A percentile compares a stretch with the other conserved stretches of the same genome.
Evolutionary conservation across 163 green algal genomes (phyloP).

Genomic region (Coccomyxa subellipsoidea): DNA sequence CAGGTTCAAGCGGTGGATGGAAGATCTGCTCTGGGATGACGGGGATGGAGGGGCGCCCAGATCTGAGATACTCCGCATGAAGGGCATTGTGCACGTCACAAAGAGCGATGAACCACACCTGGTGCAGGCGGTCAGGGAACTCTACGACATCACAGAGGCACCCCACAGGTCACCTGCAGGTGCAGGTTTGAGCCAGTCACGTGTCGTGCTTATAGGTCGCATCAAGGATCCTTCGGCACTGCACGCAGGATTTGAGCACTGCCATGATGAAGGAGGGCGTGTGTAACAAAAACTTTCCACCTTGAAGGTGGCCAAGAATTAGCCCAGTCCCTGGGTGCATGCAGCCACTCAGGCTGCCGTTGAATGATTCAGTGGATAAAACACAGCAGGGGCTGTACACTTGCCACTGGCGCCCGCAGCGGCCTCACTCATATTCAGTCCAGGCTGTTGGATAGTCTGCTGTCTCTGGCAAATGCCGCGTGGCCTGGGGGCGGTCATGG

Average conservation of each 20-base stretch:
- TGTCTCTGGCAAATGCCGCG: too few species aligned
- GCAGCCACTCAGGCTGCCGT: too few species aligned
- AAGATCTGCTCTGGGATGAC: conserved; percentile 81
- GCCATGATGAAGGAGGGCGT: not conserved
- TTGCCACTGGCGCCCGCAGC: too few species aligned
- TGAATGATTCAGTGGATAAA: too few species aligned
- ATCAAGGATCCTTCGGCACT: not conserved
- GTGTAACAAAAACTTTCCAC: too few species aligned
- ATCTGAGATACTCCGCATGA: conserved; percentile 79
- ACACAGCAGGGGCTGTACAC: too few species aligned
- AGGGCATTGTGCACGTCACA: conserved; percentile 65
- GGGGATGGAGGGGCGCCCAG: conserved; percentile 60
- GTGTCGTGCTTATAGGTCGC: not conserved
- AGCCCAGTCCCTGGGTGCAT: too few species aligned
- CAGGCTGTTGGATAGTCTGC: too few species aligned
- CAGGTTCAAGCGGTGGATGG: conserved; percentile 59
- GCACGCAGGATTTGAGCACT: not conserved
- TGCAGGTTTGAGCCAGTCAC: not conserved
- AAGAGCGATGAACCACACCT: conserved; percentile 48
- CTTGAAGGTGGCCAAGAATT: too few species aligned
- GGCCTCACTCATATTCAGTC: too few species aligned
- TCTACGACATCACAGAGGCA: conserved; percentile 72
- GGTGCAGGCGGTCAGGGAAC: conserved; percentile 77
- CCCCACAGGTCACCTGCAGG: conserved; percentile 16
- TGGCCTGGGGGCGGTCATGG: too few species aligned